Evolutionary conservation across 176 grass and related monocot species (phyloP).

Genomic region (Eragrostis curvula): DNA sequence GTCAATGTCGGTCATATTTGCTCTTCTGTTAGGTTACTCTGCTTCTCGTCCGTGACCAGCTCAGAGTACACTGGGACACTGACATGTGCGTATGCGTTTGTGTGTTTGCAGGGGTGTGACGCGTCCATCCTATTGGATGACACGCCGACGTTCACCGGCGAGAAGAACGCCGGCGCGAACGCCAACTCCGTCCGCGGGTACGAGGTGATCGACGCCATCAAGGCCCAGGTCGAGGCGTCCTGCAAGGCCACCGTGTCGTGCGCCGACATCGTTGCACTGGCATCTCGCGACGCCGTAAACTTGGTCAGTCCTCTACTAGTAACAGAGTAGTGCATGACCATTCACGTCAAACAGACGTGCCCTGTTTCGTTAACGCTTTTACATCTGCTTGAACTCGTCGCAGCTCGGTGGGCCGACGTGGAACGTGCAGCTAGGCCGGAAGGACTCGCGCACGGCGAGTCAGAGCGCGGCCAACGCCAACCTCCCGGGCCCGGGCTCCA

Average conservation of each 20-base stretch:
- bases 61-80: background rate
- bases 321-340: background rate
- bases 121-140: constrained; percentile 77
- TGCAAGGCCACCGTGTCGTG: constrained; percentile 59
- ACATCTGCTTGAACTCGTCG: background rate
- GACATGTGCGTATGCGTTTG: background rate
- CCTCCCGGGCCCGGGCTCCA: constrained; percentile 52
- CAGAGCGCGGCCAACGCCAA: constrained; percentile 65
- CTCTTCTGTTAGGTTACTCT: background rate
- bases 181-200: constrained; percentile 73
- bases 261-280: constrained; percentile 75
- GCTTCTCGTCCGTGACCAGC: background rate
- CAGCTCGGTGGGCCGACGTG: constrained; percentile 71
- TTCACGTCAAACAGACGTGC: background rate
- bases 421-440: constrained; percentile 59
- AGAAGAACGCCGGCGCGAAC: constrained; percentile 69
- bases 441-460: constrained; percentile 67
- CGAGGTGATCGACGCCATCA: constrained; percentile 74
- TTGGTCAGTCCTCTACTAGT: constrained; percentile 37
- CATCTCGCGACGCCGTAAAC: constrained; percentile 65
- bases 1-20: constrained; percentile 54
- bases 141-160: constrained; percentile 58
- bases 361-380: background rate
- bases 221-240: constrained; percentile 48
- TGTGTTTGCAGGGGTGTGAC: constrained; percentile 53